A percentile compares a stretch with the other conserved stretches of the same genome.
phyloP scores from a whole-genome alignment of 345 rosid genomes.

The Camelina hispida region DNA sequence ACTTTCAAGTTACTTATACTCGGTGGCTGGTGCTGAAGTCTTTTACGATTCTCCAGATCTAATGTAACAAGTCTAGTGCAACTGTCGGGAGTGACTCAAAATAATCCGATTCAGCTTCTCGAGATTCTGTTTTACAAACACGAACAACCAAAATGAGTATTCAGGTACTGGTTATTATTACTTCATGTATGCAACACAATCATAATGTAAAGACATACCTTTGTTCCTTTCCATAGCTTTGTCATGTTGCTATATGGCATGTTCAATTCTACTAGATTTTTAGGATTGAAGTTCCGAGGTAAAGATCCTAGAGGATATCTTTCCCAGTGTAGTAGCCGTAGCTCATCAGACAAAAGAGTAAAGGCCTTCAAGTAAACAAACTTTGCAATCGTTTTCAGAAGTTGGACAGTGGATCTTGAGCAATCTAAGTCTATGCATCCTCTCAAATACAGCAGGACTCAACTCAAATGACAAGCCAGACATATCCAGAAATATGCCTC shows the following conservation, averaged over 20 bases:
- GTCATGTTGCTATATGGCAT: constrained; percentile 30
- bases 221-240: constrained; percentile 35
- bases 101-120: constrained; percentile 28
- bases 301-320: constrained; percentile 37
- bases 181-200: not conserved
- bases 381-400: not conserved
- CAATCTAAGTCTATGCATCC: constrained; percentile 36
- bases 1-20: constrained; percentile 13
- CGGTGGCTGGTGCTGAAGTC: constrained; percentile 24
- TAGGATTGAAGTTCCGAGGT: constrained; percentile 28
- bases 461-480: constrained; percentile 20
- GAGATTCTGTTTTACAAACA: constrained; percentile 30
- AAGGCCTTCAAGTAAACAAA: constrained; percentile 6
- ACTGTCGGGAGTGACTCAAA: constrained; percentile 24
- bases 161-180: not conserved
- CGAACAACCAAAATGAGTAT: constrained; percentile 1
- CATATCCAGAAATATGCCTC: constrained; percentile 41
- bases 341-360: constrained; percentile 27
- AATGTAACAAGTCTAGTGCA: constrained; percentile 30
- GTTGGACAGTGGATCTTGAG: constrained; percentile 25
- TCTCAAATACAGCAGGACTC: constrained; percentile 34
- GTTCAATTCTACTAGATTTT: constrained; percentile 38
- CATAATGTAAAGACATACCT: constrained; percentile 17
- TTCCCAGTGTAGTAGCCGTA: constrained; percentile 40
- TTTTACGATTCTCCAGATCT: constrained; percentile 31